Evolutionary conservation across 306 rosid species (phyloP), one percentile per base, ranked within the genome.

Genomic region (Citrullus colocynthis): DNA sequence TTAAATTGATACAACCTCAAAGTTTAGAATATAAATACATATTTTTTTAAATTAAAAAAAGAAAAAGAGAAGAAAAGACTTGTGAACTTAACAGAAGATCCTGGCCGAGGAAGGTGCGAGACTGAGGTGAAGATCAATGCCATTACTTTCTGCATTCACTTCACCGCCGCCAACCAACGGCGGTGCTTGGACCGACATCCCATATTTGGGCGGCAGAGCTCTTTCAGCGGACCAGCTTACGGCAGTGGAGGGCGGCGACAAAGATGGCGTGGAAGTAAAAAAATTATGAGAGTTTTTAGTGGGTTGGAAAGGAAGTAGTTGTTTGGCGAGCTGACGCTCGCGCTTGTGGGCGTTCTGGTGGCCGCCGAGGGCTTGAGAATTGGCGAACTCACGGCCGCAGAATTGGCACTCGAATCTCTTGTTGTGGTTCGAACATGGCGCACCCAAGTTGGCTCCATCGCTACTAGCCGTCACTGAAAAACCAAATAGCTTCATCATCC

Each of bases 281-380:
- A 48, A 24, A 1, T 16, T 52, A 45, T 14, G 42, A 6, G 21
- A 20, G 21, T 44, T 30, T 39, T 37, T 44, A 69, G 6, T 20
- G 56, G 36, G 56, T 2, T 69, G 17, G 52, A 37, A 20, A 12
- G 32, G 74, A 3, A 44, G 34, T 7, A 55, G 3, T 69, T 69
- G 58, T 15, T 71, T 71, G 42, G 59, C 76, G 41, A 71, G 76
- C 14, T 71, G 76, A 4, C 76, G 57, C 41, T 71, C 76, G 18
- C 76, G 57, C 41, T 71, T 71, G 76, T 71, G 76, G 37, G 76
- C 76, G 76, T 71, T 71, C 24, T 71, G 76, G 54, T 71, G 76
- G 76, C 76, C 76, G 7, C 76, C 76, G n/a, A 71, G 54, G 21
- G 76, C 76, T 24, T 71, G 76, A 48, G 76, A 71, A 16, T 71